A percentile compares a stretch with the other conserved stretches of the same genome.
These are phyloP conservation scores for Albizia julibrissin DNA, from an alignment of 306 rosid genomes.

Conservation along the genomic window DNA sequence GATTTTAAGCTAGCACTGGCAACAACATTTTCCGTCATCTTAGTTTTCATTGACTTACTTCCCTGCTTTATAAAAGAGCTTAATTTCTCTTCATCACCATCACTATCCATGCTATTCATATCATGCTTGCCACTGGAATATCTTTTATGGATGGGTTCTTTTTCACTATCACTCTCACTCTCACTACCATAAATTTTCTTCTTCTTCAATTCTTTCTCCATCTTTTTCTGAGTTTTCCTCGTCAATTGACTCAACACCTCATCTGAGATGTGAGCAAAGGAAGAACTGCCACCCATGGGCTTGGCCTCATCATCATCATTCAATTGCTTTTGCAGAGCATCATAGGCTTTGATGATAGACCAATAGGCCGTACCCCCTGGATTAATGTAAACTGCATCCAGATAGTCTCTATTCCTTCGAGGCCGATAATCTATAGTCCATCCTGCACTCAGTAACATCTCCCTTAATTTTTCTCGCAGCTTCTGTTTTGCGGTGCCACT, in stretches of 20 bases:
- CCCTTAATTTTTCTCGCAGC: slow-evolving; percentile 74
- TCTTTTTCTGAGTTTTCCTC: slow-evolving; percentile 85
- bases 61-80: slow-evolving; percentile 81
- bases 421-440: slow-evolving; percentile 94
- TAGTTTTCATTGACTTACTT: slow-evolving; percentile 62
- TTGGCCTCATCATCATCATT: slow-evolving; percentile 57
- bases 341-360: slow-evolving; percentile 93
- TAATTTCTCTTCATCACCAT: slow-evolving; percentile 71
- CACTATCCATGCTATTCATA: slow-evolving; percentile 62
- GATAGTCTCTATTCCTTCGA: slow-evolving; percentile 86
- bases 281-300: slow-evolving; percentile 50
- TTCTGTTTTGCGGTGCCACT: slow-evolving; percentile 92
- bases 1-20: slow-evolving; percentile 46
- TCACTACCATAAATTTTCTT: slow-evolving; percentile 56
- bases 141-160: slow-evolving; percentile 40
- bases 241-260: slow-evolving; percentile 81
- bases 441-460: slow-evolving; percentile 71
- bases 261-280: slow-evolving; percentile 62
- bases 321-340: slow-evolving; percentile 79
- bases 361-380: slow-evolving; percentile 89
- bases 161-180: slow-evolving; percentile 58
- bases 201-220: slow-evolving; percentile 74
- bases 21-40: slow-evolving; percentile 52
- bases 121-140: slow-evolving; percentile 44
- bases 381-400: slow-evolving; percentile 88